Evolutionary conservation across 208 protist genomes (phyloP), one percentile per base, ranked within the genome.

Genomic region (Angomonas desouzai): DNA sequence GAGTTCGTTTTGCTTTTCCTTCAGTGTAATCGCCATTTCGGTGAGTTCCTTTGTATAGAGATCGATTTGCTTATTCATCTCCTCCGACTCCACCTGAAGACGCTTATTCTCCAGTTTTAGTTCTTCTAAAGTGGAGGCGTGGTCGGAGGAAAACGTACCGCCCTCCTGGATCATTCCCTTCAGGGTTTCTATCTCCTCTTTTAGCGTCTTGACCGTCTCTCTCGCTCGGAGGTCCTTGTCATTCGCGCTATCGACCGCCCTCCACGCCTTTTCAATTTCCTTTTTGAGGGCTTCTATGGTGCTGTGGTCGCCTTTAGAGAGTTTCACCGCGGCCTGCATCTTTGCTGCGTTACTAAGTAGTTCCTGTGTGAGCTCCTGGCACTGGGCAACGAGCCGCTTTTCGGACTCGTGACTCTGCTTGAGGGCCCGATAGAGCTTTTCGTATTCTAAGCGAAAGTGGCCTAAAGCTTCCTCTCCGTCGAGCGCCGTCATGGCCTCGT

Each of bases 201-300:
- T 96, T 11, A 99, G 81, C 30, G 93, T 81, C 63, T 97, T 81
- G 56, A 99, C 97, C 28, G 96, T 98, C 60, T 99, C 93, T 38
- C 93, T 96, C 9, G 97, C 95, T 10, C 92, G 81, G 32, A 79
- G 81, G 76, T 99, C 98, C 73, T 99, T 99, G 64, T 99, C 95
- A 65, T 98, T 97, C 0, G 96, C 93, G 38, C 90, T 82, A 66
- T 99, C 97, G 2, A 99, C 97, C 72, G 98, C 97, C 40, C 96
- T 92, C 96, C 97, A 99, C 11, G 97, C 97, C 74, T 98, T 97
- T 38, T 99, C 96, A 36, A 98, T 94, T 77, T 99, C 95, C 71
- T 97, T 97, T 64, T 99, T 98, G 6, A 99, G 89, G 0, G 88
- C 82, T 30, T 96, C 89, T 48, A 99, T 99, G 3, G 97, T 99